phyloP scores from a whole-genome alignment of 2,329 filamentous ascomycete species.

The Mycogone perniciosa region DNA sequence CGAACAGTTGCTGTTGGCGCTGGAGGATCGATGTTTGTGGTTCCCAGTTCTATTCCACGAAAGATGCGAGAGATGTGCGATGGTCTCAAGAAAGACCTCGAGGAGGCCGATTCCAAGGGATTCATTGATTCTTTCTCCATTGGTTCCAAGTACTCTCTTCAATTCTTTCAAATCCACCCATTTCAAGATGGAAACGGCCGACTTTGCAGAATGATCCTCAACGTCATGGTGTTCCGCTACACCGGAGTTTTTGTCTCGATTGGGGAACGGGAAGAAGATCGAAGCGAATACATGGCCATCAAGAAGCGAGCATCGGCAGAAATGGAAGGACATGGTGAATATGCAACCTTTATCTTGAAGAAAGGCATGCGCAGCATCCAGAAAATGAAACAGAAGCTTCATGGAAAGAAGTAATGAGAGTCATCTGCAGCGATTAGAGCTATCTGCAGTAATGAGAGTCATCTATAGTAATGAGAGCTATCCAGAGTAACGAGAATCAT shows the following conservation, averaged over 20 bases:
- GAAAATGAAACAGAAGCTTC: slow-evolving; percentile 19
- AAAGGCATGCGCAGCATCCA: slow-evolving; percentile 10
- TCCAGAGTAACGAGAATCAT: no score
- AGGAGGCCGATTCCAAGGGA: neutral
- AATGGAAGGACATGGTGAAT: slow-evolving; percentile 24
- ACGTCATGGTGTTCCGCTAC: slow-evolving; percentile 28
- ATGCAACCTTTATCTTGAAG: slow-evolving; percentile 21
- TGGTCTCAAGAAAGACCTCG: slow-evolving; percentile 16
- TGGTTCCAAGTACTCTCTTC: slow-evolving; percentile 18
- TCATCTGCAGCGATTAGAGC: no score
- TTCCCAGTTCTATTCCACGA: slow-evolving; percentile 19
- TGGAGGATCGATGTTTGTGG: slow-evolving; percentile 22
- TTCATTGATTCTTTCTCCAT: slow-evolving; percentile 25
- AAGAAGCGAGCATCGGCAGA: slow-evolving; percentile 18
- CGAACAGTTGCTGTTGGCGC: slow-evolving; percentile 19
- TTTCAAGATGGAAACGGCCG: slow-evolving; percentile 35
- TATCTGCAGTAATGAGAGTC: no score
- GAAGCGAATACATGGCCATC: slow-evolving; percentile 17
- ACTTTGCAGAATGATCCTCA: slow-evolving; percentile 32
- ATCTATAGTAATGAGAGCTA: no score
- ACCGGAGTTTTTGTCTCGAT: slow-evolving; percentile 18
- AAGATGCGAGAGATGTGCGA: slow-evolving; percentile 24
- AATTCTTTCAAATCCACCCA: slow-evolving; percentile 33
- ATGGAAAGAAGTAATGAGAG: slow-evolving; percentile 16
- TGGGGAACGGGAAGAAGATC: slow-evolving; percentile 17